Base-by-base conservation (phyloP, 176 grass and related monocot genomes). In the Zea luxurians region DNA sequence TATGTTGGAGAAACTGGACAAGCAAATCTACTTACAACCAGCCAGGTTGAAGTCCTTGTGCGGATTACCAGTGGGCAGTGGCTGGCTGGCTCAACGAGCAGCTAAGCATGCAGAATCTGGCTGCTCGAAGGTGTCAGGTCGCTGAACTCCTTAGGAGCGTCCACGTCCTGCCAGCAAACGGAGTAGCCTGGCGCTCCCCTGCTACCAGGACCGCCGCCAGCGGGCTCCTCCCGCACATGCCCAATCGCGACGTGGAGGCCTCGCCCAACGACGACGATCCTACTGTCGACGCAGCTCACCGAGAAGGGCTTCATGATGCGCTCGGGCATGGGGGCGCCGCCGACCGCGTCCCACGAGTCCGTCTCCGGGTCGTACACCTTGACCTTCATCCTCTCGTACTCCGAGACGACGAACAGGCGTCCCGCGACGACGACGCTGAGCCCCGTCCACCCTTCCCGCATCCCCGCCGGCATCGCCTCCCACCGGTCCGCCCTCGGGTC, bases 401-500 rank as follows among this genome's bases (percentile, higher is more conserved):
- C 96, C 0, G 90, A 99, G 21, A 99, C 89, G 13, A 95, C 96
- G 53, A 99, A 95, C 18, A 99, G 42, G 6, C 66, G 81, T 0
- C 68, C 76, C 5, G 89, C 81, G 18, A 92, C 75, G 52, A 93
- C 90, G 0, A 86, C 88, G 4, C 92, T 85, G 4, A 82, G 75
- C 18, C 96, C 96, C 0, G 88, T 99, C 96, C 96, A 99, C 2
- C 96, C 96, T 87, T 95, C 92, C 1, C 92, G 86, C 96, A 99
- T 99, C 17, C 96, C 96, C 7, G 78, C 61, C 17, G 91, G 74
- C 96, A 99, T 95, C 2, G 72, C 52, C 42, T 91, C 92, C 96
- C 92, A 99, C 13, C n/a, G 54, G 48, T 93, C 42, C 1, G 72
- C 42, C 79, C 87, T 89, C 0, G 92, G 88, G 17, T 95, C 88